phyloP scores from a whole-genome alignment of 306 rosid species.

The Cucumis sativus region DNA sequence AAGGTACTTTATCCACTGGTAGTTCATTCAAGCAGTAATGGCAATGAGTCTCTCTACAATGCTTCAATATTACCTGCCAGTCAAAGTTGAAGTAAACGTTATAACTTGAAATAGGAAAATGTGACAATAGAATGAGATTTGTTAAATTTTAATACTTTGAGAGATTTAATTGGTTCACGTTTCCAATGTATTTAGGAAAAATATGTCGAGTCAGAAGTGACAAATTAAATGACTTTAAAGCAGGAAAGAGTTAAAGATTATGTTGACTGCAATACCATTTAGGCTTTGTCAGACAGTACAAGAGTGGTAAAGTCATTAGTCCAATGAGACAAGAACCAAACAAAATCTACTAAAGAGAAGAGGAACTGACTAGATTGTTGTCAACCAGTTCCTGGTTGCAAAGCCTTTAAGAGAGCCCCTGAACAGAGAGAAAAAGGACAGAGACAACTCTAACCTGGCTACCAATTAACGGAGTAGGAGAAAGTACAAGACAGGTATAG shows the following conservation, averaged over 20 bases:
- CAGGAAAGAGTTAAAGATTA: neutral
- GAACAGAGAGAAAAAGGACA: neutral
- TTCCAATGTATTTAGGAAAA: neutral
- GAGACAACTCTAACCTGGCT: neutral
- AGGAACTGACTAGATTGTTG: neutral
- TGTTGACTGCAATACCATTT: neutral
- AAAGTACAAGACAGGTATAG: neutral
- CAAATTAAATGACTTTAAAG: neutral
- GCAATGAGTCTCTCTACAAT: conserved; percentile 75
- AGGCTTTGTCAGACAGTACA: neutral
- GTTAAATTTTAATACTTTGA: neutral
- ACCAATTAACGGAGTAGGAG: neutral
- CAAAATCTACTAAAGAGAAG: neutral
- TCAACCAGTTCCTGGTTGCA: neutral
- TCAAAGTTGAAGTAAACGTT: neutral
- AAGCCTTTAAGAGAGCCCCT: neutral
- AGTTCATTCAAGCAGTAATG: conserved; percentile 84
- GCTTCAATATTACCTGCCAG: conserved; percentile 60
- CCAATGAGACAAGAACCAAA: neutral
- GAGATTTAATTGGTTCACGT: neutral
- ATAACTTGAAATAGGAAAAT: neutral
- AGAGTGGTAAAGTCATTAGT: neutral
- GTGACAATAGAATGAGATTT: neutral
- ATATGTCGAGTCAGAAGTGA: neutral
- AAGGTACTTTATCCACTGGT: conserved; percentile 67